Base-by-base conservation (phyloP, 495 filamentous ascomycete species). In the Lophiotrema nucula region DNA sequence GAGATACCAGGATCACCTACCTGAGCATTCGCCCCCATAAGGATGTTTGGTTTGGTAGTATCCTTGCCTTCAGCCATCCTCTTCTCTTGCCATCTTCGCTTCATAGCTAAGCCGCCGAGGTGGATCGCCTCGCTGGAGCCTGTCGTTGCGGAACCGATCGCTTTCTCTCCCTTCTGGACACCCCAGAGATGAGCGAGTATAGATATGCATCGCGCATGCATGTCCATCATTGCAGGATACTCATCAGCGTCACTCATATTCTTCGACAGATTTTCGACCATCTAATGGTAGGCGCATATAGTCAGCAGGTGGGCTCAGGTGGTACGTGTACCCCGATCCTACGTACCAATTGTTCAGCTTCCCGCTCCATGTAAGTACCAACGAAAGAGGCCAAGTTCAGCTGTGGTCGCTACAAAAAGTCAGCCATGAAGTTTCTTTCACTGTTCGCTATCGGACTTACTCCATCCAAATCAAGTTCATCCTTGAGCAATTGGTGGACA, bases 11-110 rank as follows among this genome's bases (percentile, higher is more conserved):
- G 15, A 35, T 35, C 8, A 8, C 31, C 31, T 43, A 43, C 39
- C 66, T 90, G 87, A 15, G 86, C 85, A 67, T 90, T 90, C 18
- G 84, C 77, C 1, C 87, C 87, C 86, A 90, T 88, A 58, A 90
- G 73, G 64, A 90, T 88, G 67, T 90, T 90, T 5, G 87, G 86
- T 28, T 76, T 80, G 8, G 68, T 71, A 0, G 79, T 79, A 26
- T 87, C 81, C 42, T 88, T 85, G 3, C 85, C 83, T 46, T 79
- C 77, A 0, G 73, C 75, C 41, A 74, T 70, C 22, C 85, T 74
- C 53, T 77, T 78, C 62, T 89, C 83, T 67, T 89, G 86, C 88
- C 87, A 89, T 4, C 84, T 76, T 4, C 86, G 77, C 75, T 89
- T 89, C 87, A 90, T 88, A 6, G 88, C 86, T 44, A 90, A 70